These are phyloP conservation scores for Apophysomyces trapeziformis DNA, from an alignment of 371 early-diverging fungal genomes.

Conservation along the genomic window DNA sequence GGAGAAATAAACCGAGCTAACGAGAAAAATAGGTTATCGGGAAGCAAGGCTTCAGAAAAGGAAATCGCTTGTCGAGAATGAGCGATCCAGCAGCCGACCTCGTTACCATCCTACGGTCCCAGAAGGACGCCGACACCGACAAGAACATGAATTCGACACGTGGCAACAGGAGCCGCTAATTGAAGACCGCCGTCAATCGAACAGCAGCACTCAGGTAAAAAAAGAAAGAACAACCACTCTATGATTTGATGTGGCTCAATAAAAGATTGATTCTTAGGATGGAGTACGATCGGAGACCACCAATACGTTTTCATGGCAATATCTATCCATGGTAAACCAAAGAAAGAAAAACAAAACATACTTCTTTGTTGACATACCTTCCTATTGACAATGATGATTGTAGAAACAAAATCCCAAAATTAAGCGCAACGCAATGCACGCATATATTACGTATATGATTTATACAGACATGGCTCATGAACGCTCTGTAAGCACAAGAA, in stretches of 20 bases:
- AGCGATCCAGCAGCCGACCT: not conserved
- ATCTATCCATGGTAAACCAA: conserved; percentile 28
- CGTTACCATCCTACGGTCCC: not conserved
- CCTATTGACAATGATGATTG: not conserved
- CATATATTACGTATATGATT: conserved; percentile 63
- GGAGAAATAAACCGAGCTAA: not conserved
- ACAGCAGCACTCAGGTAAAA: not conserved
- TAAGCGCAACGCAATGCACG: conserved; percentile 62
- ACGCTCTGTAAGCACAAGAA: conserved; percentile 14
- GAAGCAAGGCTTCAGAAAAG: not conserved
- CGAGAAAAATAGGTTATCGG: not conserved
- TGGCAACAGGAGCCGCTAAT: not conserved
- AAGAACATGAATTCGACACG: not conserved
- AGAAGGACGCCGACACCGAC: not conserved
- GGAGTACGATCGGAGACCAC: not conserved
- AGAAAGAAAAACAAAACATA: not conserved
- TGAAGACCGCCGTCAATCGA: not conserved
- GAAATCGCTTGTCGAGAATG: conserved; percentile 2
- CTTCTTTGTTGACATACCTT: too few species aligned
- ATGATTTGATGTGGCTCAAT: too few species aligned
- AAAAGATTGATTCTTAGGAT: too few species aligned
- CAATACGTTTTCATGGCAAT: conserved; percentile 26
- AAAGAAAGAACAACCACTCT: too few species aligned
- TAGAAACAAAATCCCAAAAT: conserved; percentile 60
- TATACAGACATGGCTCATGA: conserved; percentile 52